These are phyloP conservation scores for Gracilaria gracilis DNA, from an alignment of 23 red algal genomes.

Conservation along the genomic window DNA sequence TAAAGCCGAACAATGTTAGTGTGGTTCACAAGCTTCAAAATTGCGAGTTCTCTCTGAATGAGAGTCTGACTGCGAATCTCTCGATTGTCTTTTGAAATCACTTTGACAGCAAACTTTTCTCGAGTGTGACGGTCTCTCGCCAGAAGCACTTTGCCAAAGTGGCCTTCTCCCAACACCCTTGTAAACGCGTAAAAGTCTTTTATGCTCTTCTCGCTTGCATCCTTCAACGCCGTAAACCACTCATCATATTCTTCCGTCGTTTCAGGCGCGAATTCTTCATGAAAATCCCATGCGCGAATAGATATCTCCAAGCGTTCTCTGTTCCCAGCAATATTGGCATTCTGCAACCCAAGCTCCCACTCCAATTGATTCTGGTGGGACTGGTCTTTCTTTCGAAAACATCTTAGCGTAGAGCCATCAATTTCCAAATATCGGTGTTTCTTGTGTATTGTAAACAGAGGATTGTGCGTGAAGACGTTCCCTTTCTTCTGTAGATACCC, in stretches of 20 bases:
- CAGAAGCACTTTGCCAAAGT: constrained; percentile 84
- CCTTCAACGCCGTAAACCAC: constrained; percentile 56
- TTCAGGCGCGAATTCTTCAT: constrained; percentile 72
- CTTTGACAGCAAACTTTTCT: constrained; percentile 89
- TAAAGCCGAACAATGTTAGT: constrained; percentile 79
- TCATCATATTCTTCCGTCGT: constrained; percentile 54
- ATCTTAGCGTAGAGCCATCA: constrained; percentile 61
- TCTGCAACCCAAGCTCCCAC: constrained; percentile 71
- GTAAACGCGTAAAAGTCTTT: constrained; percentile 87
- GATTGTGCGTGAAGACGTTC: constrained; percentile 63
- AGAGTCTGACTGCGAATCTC: constrained; percentile 67
- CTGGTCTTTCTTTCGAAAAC: constrained; percentile 55
- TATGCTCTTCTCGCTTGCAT: constrained; percentile 75
- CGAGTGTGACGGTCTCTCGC: constrained; percentile 79
- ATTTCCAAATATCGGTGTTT: constrained; percentile 66
- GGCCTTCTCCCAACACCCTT: constrained; percentile 77
- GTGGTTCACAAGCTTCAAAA: constrained; percentile 81
- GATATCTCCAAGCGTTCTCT: constrained; percentile 37
- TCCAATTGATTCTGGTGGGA: constrained; percentile 33
- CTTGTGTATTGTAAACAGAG: constrained; percentile 64
- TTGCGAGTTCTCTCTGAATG: constrained; percentile 85
- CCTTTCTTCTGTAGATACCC: constrained; percentile 74
- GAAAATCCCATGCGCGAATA: constrained; percentile 50
- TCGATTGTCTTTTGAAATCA: constrained; percentile 71
- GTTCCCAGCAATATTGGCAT: constrained; percentile 56